These are phyloP conservation scores for Lophiostoma macrostomum DNA, from an alignment of 495 filamentous ascomycete species.

Conservation along the genomic window DNA sequence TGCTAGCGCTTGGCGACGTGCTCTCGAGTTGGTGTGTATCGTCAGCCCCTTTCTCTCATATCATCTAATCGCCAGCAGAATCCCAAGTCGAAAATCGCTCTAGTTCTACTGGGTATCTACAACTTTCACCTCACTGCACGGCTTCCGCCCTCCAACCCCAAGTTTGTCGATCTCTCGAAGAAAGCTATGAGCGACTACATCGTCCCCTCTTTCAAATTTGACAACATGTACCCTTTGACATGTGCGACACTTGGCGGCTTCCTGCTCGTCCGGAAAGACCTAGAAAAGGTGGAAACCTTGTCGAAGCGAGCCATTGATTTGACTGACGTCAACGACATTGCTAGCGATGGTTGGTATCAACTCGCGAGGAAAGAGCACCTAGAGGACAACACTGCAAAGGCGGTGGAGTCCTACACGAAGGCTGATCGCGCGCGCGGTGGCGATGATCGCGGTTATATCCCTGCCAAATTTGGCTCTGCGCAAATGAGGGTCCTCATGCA, in stretches of 20 bases:
- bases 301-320: conserved; percentile 91
- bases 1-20: conserved; percentile 81
- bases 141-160: conserved; percentile 69
- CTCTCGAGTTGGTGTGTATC: conserved; percentile 59
- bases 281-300: conserved; percentile 74
- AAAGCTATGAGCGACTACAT: conserved; percentile 92
- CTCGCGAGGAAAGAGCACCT: conserved; percentile 88
- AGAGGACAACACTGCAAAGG: conserved; percentile 60
- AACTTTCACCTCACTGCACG: conserved; percentile 80
- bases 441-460: conserved; percentile 78
- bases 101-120: conserved; percentile 83
- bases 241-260: conserved; percentile 86
- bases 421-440: conserved; percentile 88
- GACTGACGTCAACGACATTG: conserved; percentile 91
- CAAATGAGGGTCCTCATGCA: conserved; percentile 81
- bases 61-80: conserved; percentile 48
- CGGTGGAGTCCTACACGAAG: conserved; percentile 76
- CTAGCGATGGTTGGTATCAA: conserved; percentile 94
- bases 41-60: background rate
- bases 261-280: conserved; percentile 74
- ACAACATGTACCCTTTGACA: conserved; percentile 86
- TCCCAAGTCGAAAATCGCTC: conserved; percentile 83
- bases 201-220: conserved; percentile 89
- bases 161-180: conserved; percentile 78
- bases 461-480: conserved; percentile 87